A percentile compares a stretch with the other conserved stretches of the same genome.
These are phyloP conservation scores for Colletotrichum lupini DNA, from an alignment of 2,329 filamentous ascomycete species.

Conservation along the genomic window DNA sequence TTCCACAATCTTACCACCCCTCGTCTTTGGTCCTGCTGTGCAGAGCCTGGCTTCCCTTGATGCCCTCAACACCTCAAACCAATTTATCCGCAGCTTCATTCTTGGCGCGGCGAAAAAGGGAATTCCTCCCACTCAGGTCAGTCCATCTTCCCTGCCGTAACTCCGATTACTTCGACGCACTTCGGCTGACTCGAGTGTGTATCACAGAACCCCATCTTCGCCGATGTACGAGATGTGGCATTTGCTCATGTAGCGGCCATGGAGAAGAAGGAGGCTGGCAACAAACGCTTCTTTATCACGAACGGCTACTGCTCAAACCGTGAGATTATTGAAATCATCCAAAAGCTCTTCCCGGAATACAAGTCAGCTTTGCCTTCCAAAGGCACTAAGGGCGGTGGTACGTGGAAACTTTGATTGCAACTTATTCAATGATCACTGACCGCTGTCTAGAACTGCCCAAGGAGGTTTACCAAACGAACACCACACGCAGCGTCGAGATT, in stretches of 20 bases:
- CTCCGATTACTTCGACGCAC: not conserved
- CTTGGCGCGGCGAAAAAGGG: not conserved
- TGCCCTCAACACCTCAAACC: slow-evolving; percentile 20
- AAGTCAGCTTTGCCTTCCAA: not conserved
- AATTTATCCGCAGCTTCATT: not conserved
- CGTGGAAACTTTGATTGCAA: too few species aligned
- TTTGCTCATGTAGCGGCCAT: slow-evolving; percentile 38
- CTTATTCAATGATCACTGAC: not conserved
- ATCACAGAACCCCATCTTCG: not conserved
- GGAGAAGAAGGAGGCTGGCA: slow-evolving; percentile 37
- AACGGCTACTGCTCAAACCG: slow-evolving; percentile 35
- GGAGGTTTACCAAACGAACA: not conserved
- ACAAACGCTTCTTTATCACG: slow-evolving; percentile 38
- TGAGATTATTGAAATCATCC: slow-evolving; percentile 31
- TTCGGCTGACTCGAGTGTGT: not conserved
- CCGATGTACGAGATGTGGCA: slow-evolving; percentile 42
- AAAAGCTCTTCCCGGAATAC: not conserved
- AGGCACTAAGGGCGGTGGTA: not conserved
- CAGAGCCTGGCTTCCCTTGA: not conserved
- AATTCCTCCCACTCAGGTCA: not conserved
- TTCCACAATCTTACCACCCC: slow-evolving; percentile 36
- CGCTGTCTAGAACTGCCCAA: not conserved
- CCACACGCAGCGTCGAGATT: not conserved
- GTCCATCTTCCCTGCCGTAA: not conserved
- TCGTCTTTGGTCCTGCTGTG: slow-evolving; percentile 5